phyloP scores from a whole-genome alignment of 75 land plant species.

The Cryptomeria japonica region DNA sequence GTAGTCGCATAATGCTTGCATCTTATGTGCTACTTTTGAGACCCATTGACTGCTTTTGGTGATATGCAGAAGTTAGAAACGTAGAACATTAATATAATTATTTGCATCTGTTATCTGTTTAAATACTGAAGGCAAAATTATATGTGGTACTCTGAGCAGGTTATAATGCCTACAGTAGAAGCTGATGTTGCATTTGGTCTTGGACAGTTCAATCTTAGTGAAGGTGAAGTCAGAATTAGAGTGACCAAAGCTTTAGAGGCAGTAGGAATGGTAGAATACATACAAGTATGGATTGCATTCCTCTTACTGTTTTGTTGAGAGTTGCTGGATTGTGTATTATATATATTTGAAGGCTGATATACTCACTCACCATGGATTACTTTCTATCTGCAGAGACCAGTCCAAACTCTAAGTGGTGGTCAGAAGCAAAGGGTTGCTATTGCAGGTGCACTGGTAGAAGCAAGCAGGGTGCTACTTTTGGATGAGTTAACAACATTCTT shows the following conservation, averaged over 20 bases:
- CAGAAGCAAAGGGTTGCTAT: slow-evolving; percentile 98
- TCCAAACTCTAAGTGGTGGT: slow-evolving; percentile 96
- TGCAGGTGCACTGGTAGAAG: slow-evolving; percentile 96
- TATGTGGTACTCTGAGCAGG: slow-evolving; percentile 43
- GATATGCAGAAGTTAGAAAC: not conserved
- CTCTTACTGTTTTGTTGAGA: not conserved
- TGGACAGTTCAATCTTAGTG: slow-evolving; percentile 61
- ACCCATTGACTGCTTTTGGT: not conserved
- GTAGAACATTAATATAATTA: not conserved
- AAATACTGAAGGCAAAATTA: not conserved
- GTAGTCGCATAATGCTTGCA: not conserved
- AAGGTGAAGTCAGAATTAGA: slow-evolving; percentile 69
- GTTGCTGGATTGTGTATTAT: not conserved
- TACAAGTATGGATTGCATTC: slow-evolving; percentile 40
- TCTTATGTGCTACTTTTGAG: not conserved
- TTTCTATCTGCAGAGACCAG: slow-evolving; percentile 57
- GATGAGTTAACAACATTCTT: slow-evolving; percentile 97
- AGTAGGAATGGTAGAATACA: slow-evolving; percentile 82
- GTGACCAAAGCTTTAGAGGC: slow-evolving; percentile 69
- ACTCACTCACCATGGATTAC: not conserved
- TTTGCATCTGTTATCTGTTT: not conserved
- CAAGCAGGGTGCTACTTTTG: slow-evolving; percentile 78
- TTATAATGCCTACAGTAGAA: slow-evolving; percentile 98
- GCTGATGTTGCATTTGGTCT: slow-evolving; percentile 99
- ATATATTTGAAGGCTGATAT: not conserved